Conservation (phyloP, 2,329 filamentous ascomycete species). For the Cladophialophora carrionii region DNA sequence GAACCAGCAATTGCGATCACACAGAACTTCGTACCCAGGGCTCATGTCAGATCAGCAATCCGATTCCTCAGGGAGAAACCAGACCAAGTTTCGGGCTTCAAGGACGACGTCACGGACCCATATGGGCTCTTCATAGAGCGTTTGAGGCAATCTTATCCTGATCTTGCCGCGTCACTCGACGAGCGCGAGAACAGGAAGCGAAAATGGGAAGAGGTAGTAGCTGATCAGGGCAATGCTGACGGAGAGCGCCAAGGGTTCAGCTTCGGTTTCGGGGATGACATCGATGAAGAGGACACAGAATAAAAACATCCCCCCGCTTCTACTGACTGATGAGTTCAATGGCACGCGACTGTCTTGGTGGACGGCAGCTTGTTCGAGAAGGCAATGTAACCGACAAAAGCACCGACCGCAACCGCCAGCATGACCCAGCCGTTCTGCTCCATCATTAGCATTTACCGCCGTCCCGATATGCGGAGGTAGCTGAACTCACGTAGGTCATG, state of each 20-base stretch:
- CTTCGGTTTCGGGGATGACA: conserved; percentile 66
- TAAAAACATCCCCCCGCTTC: conserved; percentile 5
- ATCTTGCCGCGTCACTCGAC: conserved; percentile 68
- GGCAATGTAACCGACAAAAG: conserved; percentile 81
- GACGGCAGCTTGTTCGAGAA: conserved; percentile 73
- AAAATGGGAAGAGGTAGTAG: conserved; percentile 82
- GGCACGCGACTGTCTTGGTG: conserved; percentile 87
- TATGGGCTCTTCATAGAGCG: conserved; percentile 74
- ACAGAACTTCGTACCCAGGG: conserved; percentile 87
- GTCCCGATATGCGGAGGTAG: not conserved
- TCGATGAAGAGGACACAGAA: conserved; percentile 52
- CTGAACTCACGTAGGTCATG: conserved; percentile 76
- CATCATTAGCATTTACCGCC: not conserved
- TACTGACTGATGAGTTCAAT: conserved; percentile 56
- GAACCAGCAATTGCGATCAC: conserved; percentile 84
- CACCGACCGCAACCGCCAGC: conserved; percentile 84
- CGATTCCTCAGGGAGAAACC: conserved; percentile 79
- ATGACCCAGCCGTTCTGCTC: conserved; percentile 85
- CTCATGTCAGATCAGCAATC: conserved; percentile 73
- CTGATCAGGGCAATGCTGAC: conserved; percentile 52
- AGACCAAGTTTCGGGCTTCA: conserved; percentile 87
- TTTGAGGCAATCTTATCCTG: conserved; percentile 65
- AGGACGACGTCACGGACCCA: conserved; percentile 69
- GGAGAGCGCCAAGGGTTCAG: conserved; percentile 58
- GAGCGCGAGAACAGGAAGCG: conserved; percentile 68